Percentiles rank a stretch among this genome's conserved stretches.
Conservation (phyloP, 1,139 yeast species). For the Pichia sp. region DNA sequence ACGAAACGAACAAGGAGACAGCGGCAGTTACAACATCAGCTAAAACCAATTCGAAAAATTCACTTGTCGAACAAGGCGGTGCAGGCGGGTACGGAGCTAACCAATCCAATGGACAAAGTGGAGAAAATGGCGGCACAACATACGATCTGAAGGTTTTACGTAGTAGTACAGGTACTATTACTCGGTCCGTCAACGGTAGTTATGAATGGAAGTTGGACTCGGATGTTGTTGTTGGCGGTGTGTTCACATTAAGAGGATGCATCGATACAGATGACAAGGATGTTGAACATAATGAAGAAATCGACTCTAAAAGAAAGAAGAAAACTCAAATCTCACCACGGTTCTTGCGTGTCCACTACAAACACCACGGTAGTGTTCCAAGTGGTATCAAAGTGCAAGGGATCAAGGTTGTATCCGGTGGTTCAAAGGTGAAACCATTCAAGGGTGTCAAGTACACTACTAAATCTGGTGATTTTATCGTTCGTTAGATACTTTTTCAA, state of each 20-base stretch:
- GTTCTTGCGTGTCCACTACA: constrained; percentile 52
- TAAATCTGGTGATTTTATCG: constrained; percentile 56
- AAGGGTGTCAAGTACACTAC: constrained; percentile 91
- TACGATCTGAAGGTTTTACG: constrained; percentile 45
- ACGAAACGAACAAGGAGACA: constrained; percentile 6
- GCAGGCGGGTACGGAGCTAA: constrained; percentile 7
- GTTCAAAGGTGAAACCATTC: constrained; percentile 70
- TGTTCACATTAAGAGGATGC: constrained; percentile 68
- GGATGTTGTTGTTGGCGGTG: constrained; percentile 59
- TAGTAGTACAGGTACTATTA: constrained; percentile 72
- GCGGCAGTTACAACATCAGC: neutral
- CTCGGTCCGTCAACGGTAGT: constrained; percentile 47
- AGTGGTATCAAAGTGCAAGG: constrained; percentile 74
- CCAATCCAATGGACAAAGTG: neutral
- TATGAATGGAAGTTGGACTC: constrained; percentile 78
- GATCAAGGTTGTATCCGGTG: constrained; percentile 66
- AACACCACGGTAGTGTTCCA: constrained; percentile 68
- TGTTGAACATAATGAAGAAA: neutral
- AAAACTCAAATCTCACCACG: constrained; percentile 38
- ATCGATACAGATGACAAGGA: constrained; percentile 8
- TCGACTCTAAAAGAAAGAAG: neutral
- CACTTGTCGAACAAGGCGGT: neutral
- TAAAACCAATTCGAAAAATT: neutral
- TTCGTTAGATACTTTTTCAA: constrained; percentile 34
- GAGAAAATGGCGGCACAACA: neutral